These are phyloP conservation scores for Pseudophaeomoniella oleicola DNA, from an alignment of 2,329 filamentous ascomycete genomes.

Conservation along the genomic window DNA sequence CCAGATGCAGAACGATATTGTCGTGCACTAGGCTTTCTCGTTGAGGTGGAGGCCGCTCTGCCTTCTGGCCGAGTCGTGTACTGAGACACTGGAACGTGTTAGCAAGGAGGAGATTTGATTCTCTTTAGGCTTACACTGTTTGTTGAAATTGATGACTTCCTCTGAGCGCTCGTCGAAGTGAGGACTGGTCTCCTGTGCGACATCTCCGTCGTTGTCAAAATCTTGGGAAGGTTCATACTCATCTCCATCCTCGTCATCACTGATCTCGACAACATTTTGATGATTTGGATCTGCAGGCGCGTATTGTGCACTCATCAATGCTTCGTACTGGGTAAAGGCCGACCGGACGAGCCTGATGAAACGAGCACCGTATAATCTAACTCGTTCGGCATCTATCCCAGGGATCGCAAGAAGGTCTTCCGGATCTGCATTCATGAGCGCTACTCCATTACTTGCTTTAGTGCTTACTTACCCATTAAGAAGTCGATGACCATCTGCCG, in stretches of 20 bases:
- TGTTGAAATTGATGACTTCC: slow-evolving; percentile 9
- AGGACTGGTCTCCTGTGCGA: slow-evolving; percentile 9
- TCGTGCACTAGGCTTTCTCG: background rate
- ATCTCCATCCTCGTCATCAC: slow-evolving; percentile 22
- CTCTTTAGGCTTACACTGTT: slow-evolving; percentile 7
- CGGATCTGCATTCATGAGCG: no score
- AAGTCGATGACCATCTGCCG: slow-evolving; percentile 34
- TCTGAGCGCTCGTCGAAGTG: slow-evolving; percentile 10
- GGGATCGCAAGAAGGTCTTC: slow-evolving; percentile 23
- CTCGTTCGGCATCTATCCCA: slow-evolving; percentile 29
- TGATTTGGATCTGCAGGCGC: slow-evolving; percentile 27
- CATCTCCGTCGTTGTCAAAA: slow-evolving; percentile 8
- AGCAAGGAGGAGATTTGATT: slow-evolving; percentile 1
- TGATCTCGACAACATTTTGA: slow-evolving; percentile 29
- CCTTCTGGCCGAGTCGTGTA: background rate
- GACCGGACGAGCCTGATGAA: slow-evolving; percentile 27
- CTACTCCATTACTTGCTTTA: no score
- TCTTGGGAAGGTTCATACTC: slow-evolving; percentile 14
- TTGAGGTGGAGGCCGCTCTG: background rate
- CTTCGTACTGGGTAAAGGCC: slow-evolving; percentile 24
- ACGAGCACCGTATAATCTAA: slow-evolving; percentile 25
- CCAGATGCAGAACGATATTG: slow-evolving; percentile 1
- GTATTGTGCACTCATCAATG: slow-evolving; percentile 22
- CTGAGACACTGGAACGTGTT: slow-evolving; percentile 9
- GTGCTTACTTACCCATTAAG: slow-evolving; percentile 24